phyloP scores from a whole-genome alignment of 2,329 filamentous ascomycete genomes.

The Colletotrichum camelliae region DNA sequence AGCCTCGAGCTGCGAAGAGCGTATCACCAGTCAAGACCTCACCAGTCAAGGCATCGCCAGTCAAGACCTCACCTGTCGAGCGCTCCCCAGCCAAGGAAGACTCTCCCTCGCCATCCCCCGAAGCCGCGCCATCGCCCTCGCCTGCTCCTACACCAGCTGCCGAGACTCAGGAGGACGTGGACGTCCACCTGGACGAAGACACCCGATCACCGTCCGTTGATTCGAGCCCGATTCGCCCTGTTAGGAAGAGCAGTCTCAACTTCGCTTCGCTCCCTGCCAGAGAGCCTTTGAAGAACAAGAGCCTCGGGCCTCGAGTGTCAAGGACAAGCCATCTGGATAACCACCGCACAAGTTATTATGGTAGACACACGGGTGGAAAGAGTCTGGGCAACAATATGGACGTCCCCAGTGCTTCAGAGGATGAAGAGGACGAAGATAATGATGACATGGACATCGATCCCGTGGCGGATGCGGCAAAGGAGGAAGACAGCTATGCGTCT shows the following conservation, averaged over 20 bases:
- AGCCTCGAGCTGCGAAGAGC: conserved; percentile 24
- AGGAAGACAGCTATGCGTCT: conserved; percentile 52
- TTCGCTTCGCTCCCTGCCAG: conserved; percentile 92
- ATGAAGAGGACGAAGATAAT: conserved; percentile 50
- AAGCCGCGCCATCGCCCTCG: neutral
- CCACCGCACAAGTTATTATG: conserved; percentile 75
- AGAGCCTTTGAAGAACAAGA: conserved; percentile 88
- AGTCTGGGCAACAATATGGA: conserved; percentile 61
- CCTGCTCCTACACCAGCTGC: neutral
- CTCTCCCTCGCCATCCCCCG: conserved; percentile 18
- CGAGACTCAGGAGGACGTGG: conserved; percentile 12
- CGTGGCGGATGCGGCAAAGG: conserved; percentile 51
- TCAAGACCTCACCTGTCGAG: conserved; percentile 23
- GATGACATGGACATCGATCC: conserved; percentile 60
- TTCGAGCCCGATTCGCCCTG: conserved; percentile 76
- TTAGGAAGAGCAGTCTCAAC: conserved; percentile 92
- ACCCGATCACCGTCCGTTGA: conserved; percentile 68
- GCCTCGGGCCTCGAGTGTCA: conserved; percentile 74
- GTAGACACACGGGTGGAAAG: conserved; percentile 75
- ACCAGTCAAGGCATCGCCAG: neutral
- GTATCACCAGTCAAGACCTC: conserved; percentile 26
- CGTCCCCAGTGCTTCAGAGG: conserved; percentile 48
- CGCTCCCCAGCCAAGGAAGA: conserved; percentile 28
- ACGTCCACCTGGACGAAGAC: conserved; percentile 47
- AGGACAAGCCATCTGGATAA: conserved; percentile 81